Evolutionary conservation across 345 rosid species (phyloP).

Genomic region (Diplotaxis tenuifolia): DNA sequence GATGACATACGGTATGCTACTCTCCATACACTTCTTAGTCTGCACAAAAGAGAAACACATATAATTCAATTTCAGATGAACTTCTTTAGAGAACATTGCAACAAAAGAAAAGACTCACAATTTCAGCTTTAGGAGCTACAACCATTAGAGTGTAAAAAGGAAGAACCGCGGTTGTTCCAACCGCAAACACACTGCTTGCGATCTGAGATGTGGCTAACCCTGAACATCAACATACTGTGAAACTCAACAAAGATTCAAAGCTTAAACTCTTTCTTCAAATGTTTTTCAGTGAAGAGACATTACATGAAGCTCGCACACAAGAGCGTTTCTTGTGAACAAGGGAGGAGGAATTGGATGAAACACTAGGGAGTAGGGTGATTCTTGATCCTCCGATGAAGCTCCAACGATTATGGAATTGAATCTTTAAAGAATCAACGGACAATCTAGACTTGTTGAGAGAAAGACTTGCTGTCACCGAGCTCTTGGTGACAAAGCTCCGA

Average conservation of each 20-base stretch:
- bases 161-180: conserved; percentile 81
- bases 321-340: conserved; percentile 34
- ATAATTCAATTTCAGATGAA: background rate
- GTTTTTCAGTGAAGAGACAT: conserved; percentile 15
- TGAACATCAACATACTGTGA: conserved; percentile 27
- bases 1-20: too few relatives aligned
- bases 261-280: background rate
- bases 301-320: conserved; percentile 72
- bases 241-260: background rate
- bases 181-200: conserved; percentile 61
- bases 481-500: conserved; percentile 23
- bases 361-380: conserved; percentile 33
- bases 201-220: conserved; percentile 68
- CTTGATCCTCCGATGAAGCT: conserved; percentile 65
- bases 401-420: conserved; percentile 40
- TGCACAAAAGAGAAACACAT: too few relatives aligned
- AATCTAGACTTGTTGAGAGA: conserved; percentile 26
- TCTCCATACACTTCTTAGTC: too few relatives aligned
- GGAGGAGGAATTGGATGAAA: conserved; percentile 16
- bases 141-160: conserved; percentile 94
- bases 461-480: conserved; percentile 27
- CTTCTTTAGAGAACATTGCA: background rate
- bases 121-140: conserved; percentile 77
- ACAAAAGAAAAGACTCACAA: conserved; percentile 43
- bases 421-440: conserved; percentile 33